Base-by-base conservation (phyloP, 331 rosid genomes). In the Stylosanthes scabra region DNA sequence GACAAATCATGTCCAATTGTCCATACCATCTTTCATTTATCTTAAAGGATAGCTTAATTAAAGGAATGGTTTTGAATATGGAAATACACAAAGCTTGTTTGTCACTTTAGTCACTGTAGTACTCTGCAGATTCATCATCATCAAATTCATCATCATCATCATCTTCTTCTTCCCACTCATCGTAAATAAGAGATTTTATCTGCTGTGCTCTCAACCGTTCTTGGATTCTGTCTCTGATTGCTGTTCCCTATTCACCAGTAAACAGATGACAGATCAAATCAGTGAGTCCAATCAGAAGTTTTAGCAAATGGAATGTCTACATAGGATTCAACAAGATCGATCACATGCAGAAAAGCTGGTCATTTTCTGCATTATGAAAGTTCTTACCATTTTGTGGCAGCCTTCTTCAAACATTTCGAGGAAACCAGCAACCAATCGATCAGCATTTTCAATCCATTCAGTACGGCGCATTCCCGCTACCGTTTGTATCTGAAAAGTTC, bases 381-480 rank as follows among this genome's bases (percentile, higher is more conserved):
- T 65, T 63, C 63, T 47, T 66, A 94, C 99, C 99, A 91, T 91
- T 85, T 94, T 94, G 82, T 94, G 99, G 82, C 95, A 94, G 68
- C 97, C 84, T 87, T 94, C 99, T 91, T 94, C 97, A 85, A 94
- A 94, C 99, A 94, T 91, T 86, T 94, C 97, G 7, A 94, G 96
- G 79, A 94, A 94, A 57, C 99, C 99, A 77, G 97, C 97, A 20
- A 94, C 97, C 87, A 85, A 87, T 15, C 97, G 91, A 75, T 94
- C 99, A 11, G 96, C 99, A 83, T 91, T 94, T 81, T 91, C 97
- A 0, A 94, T 90, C 99, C 96, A 94, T 75, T 94, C 99, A 52
- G 82, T 82, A 28, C 89, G 88, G 83, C 87, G 87, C 97, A 93
- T 86, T 42, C 87, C 86, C 8, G 93, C 94, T 54, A 94, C 97